Evolutionary conservation across 306 rosid species (phyloP).

Genomic region (Elaeagnus macrophylla): DNA sequence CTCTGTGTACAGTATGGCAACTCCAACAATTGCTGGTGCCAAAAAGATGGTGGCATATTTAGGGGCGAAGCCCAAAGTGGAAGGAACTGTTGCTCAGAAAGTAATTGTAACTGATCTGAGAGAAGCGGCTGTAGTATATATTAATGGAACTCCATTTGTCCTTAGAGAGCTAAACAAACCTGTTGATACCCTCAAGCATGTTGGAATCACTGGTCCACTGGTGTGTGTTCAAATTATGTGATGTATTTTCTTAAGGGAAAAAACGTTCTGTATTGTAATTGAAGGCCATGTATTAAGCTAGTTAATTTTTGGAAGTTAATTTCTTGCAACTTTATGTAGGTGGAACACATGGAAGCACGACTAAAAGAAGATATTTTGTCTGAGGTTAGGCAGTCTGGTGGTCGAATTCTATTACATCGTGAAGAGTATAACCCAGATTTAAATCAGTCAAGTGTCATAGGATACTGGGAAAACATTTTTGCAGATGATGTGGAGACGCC

Average conservation of each 20-base stretch:
- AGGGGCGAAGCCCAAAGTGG: constrained; percentile 44
- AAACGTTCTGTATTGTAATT: constrained; percentile 4
- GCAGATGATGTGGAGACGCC: constrained; percentile 79
- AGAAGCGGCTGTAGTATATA: constrained; percentile 81
- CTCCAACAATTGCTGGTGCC: constrained; percentile 83
- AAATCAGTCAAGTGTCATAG: constrained; percentile 61
- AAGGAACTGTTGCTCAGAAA: constrained; percentile 39
- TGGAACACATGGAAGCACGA: constrained; percentile 81
- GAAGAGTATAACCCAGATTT: constrained; percentile 67
- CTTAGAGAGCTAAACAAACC: constrained; percentile 84
- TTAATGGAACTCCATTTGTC: constrained; percentile 73
- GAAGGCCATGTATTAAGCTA: constrained; percentile 19
- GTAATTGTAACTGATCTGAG: constrained; percentile 73
- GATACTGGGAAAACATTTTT: constrained; percentile 71
- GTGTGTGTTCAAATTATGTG: constrained; percentile 33
- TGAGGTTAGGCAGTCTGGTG: constrained; percentile 64
- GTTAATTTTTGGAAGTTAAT: constrained; percentile 14
- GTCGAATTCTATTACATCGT: constrained; percentile 73
- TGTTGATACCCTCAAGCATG: constrained; percentile 79
- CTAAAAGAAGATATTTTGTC: constrained; percentile 74
- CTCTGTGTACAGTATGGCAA: constrained; percentile 89
- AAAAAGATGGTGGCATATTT: constrained; percentile 69
- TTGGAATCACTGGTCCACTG: constrained; percentile 84
- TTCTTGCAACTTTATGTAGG: constrained; percentile 43
- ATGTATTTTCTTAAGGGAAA: no score